Conservation (phyloP, 2,329 filamentous ascomycete species). For the Apiospora sp. region DNA sequence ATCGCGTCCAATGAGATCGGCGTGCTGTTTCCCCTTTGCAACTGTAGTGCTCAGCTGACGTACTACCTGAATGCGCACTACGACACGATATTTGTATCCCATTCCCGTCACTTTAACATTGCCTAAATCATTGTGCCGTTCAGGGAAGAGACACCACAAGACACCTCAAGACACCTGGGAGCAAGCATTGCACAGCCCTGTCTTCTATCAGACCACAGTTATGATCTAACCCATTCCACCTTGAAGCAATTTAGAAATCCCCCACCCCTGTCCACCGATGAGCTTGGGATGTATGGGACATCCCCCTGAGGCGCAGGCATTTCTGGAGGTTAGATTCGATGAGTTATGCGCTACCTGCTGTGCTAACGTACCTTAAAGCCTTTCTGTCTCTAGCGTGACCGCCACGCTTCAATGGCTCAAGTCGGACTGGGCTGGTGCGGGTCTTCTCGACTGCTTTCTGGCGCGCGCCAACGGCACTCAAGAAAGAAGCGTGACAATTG, state of each 20-base stretch:
- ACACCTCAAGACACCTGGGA: background rate
- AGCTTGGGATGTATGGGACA: constrained; percentile 3
- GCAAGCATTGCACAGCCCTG: background rate
- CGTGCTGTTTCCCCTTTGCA: background rate
- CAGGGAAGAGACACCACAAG: background rate
- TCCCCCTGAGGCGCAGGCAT: constrained; percentile 12
- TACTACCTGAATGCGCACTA: background rate
- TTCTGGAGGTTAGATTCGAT: constrained; percentile 14
- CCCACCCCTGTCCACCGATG: background rate
- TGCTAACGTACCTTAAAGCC: background rate
- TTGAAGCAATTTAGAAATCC: constrained; percentile 4
- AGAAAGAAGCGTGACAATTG: background rate
- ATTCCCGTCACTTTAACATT: constrained; percentile 4
- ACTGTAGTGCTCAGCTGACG: constrained; percentile 2
- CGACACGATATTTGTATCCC: background rate
- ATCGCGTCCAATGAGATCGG: background rate
- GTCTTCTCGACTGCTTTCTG: background rate
- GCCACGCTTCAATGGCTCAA: constrained; percentile 3
- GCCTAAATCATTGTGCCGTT: background rate
- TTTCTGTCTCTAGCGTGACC: background rate
- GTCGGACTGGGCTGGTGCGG: background rate
- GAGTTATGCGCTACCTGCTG: constrained; percentile 10
- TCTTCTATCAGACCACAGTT: background rate
- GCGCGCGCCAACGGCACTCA: constrained; percentile 11
- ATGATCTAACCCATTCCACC: background rate